Evolutionary conservation across 176 grass and related monocot species (phyloP).

Genomic region (Tillandsia fasciculata): DNA sequence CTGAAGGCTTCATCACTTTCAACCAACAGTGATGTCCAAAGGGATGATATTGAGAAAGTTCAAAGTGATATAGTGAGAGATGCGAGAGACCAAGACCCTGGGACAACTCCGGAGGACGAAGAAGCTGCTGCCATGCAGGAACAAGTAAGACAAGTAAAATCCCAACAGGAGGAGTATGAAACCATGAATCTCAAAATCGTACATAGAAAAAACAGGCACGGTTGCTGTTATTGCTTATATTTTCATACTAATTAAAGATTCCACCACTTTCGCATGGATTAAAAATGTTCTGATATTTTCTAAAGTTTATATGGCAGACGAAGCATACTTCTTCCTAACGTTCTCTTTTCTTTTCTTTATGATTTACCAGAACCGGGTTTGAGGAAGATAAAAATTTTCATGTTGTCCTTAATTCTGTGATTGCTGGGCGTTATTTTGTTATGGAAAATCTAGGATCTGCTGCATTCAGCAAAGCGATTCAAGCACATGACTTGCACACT

Average conservation of each 20-base stretch:
- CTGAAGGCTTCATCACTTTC: slow-evolving; percentile 53
- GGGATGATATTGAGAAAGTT: slow-evolving; percentile 45
- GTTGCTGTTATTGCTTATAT: slow-evolving; percentile 8
- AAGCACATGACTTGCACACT: slow-evolving; percentile 94
- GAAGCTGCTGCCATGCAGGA: slow-evolving; percentile 89
- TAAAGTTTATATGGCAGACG: slow-evolving; percentile 20
- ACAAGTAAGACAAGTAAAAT: slow-evolving; percentile 92
- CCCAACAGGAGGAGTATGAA: slow-evolving; percentile 92
- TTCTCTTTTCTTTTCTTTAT: slow-evolving; percentile 4
- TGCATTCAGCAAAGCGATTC: slow-evolving; percentile 64
- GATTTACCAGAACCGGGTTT: slow-evolving; percentile 79
- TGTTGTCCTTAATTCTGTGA: slow-evolving; percentile 87
- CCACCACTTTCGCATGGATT: neutral
- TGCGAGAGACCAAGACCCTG: slow-evolving; percentile 71
- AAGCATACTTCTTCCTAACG: slow-evolving; percentile 16
- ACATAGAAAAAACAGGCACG: slow-evolving; percentile 90
- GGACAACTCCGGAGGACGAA: slow-evolving; percentile 74
- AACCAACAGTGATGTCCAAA: slow-evolving; percentile 49
- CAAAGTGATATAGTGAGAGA: slow-evolving; percentile 48
- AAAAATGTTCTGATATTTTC: neutral
- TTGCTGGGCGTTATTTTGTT: slow-evolving; percentile 91
- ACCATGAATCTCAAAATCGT: slow-evolving; percentile 95
- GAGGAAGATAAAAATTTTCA: slow-evolving; percentile 99
- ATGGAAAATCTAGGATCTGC: slow-evolving; percentile 58
- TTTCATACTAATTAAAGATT: neutral